These are phyloP conservation scores for Podila epigama DNA, from an alignment of 192 early-diverging fungal species.

Conservation along the genomic window DNA sequence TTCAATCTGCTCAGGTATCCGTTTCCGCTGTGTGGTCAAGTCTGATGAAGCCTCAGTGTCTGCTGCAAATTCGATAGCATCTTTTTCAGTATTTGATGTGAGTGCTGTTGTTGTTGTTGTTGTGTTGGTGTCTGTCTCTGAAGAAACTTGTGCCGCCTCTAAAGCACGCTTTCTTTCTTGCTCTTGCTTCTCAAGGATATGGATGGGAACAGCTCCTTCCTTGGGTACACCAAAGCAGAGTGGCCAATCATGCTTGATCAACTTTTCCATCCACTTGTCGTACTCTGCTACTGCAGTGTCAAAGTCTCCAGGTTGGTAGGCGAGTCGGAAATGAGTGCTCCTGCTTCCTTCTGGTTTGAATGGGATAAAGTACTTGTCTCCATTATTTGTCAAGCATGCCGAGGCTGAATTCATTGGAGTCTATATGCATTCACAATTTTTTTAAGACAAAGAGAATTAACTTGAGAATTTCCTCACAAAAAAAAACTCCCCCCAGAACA, in stretches of 20 bases:
- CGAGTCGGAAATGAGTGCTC: constrained; percentile 78
- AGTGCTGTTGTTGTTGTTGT: not conserved
- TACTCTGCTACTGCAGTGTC: constrained; percentile 77
- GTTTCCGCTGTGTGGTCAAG: constrained; percentile 9
- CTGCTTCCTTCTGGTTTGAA: constrained; percentile 72
- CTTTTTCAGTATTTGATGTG: not conserved
- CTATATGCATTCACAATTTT: no score
- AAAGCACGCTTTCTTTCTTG: not conserved
- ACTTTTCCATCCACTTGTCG: constrained; percentile 74
- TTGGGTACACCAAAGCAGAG: constrained; percentile 79
- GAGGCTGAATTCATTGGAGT: constrained; percentile 83
- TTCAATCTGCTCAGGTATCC: constrained; percentile 13
- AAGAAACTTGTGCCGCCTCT: not conserved
- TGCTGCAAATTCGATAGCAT: not conserved
- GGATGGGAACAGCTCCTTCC: constrained; percentile 41
- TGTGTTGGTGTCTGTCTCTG: not conserved
- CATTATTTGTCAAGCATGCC: constrained; percentile 78
- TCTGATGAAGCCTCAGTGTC: not conserved
- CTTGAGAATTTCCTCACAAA: not conserved
- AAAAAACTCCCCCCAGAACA: no score
- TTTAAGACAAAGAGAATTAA: not conserved
- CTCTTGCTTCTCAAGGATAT: constrained; percentile 33
- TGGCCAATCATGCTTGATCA: constrained; percentile 85
- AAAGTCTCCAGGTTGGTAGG: constrained; percentile 85
- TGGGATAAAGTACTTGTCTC: constrained; percentile 76